Evolutionary conservation across 768 basidiomycete genomes (phyloP), one percentile per base, ranked within the genome.

Genomic region (Mycena sanguinolenta): DNA sequence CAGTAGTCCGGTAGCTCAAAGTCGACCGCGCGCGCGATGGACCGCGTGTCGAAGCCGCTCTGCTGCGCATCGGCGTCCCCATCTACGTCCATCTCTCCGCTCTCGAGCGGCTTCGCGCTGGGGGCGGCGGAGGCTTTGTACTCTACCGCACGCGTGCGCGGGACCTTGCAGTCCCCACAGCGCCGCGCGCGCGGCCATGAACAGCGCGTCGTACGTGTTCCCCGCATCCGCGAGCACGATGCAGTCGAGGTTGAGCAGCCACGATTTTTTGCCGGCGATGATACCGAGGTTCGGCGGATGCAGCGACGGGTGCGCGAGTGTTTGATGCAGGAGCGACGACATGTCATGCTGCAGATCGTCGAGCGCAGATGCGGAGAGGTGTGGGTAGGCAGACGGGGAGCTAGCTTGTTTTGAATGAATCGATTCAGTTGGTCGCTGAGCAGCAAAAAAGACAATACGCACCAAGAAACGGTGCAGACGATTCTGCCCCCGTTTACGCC

Each of bases 1-100:
- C 94, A 95, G 70, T 91, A 93, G 77, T 97, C 95, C 14, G 90
- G 86, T 25, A 96, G 85, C 80, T 97, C 95, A 73, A 96, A 96
- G 78, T 97, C 95, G 12, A 89, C 88, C 14, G 90, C 92, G 12
- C 79, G 79, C 28, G 77, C 78, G 42, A 83, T 79, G 38, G 85
- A 79, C 14, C 89, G 83, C 19, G 90, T 92, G 73, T 90, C 89
- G 46, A 93, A 87, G 2, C 89, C 86, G 71, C 90, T 90, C 44
- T 82, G 76, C 21, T 78, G 74, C 60, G 55, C 69, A 23, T 30
- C 58, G 14, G 19, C 28, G 32, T 80, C 81, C 38, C 84, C 78
- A 68, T 92, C 90, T 4, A 89, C 80, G 72, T 93, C 89, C 89
- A 91, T 90, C 55, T 86, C 83, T 17, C 82, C 83, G 14, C 76